Evolutionary conservation across 441 rosid species (phyloP), one percentile per base, ranked within the genome.

Genomic region (Melastoma candidum): DNA sequence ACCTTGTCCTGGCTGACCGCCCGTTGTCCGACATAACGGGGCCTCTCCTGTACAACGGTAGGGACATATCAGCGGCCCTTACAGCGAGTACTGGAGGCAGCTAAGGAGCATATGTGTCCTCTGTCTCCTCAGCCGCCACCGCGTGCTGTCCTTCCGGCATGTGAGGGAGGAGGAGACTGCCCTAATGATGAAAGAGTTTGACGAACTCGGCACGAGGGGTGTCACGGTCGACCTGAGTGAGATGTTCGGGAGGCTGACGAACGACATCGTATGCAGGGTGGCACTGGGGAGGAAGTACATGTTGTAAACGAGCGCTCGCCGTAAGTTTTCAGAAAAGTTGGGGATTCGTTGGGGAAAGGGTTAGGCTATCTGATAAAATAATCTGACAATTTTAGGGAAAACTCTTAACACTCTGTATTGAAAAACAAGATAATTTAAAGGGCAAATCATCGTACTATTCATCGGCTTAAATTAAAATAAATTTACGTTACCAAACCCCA

Each of bases 71-170:
- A 6, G 6, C 27, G 4, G 70, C 0, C 74, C 76, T 0, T 74
- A 71, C 13, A 76, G 76, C 6, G 80, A 79, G 46, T 63, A 70
- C 10, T 79, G 82, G 82, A 66, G 76, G 51, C 72, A 77, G 48
- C 58, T 74, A 52, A 75, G 66, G 58, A 71, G 74, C 43, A 56
- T 72, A 11, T 68, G 64, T 14, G 71, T 72, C 7, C 52, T 64
- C 7, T 73, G 72, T 4, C 76, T 80, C 13, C 69, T 80, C 1
- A 74, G 63, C 60, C 52, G 25, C 26, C 68, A 46, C 44, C 60
- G 67, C 52, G 75, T 79, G 8, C 65, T 53, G 44, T 64, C 73
- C 0, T 70, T 72, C 51, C 36, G 48, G 8, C 32, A 45, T 0
- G 58, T 74, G 3, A 63, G 85, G 55, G 74, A 71, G 51, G 69